A percentile compares a stretch with the other conserved stretches of the same genome.
Evolutionary conservation across 352 stramenopile genomes (phyloP).

Genomic region (Paralagenidium karlingii): DNA sequence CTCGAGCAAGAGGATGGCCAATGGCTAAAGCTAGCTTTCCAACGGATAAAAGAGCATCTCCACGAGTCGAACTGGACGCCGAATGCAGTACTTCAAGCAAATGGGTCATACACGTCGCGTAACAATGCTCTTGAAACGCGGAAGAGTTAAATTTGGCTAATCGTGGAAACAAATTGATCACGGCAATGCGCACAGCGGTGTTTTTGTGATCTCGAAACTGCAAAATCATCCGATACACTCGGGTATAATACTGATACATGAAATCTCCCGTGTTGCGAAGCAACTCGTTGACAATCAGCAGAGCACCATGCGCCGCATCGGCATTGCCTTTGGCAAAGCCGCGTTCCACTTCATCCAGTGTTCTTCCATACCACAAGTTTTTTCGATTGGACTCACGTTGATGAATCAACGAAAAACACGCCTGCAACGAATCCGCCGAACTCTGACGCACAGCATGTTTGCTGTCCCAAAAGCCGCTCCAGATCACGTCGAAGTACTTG

Average conservation of each 20-base stretch:
- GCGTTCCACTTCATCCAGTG: constrained; percentile 61
- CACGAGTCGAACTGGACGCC: constrained; percentile 24
- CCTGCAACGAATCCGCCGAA: constrained; percentile 71
- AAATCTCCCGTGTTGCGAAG: constrained; percentile 81
- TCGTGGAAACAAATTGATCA: constrained; percentile 75
- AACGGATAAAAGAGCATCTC: constrained; percentile 71
- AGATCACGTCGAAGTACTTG: constrained; percentile 85
- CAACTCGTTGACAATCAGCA: constrained; percentile 79
- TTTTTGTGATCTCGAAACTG: constrained; percentile 69
- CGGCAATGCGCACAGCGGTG: constrained; percentile 58
- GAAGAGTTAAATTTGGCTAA: constrained; percentile 84
- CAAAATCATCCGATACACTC: constrained; percentile 65
- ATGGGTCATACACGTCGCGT: constrained; percentile 73
- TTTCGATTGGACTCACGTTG: constrained; percentile 82
- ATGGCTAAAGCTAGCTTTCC: constrained; percentile 77
- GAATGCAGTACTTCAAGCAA: constrained; percentile 74
- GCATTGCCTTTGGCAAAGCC: constrained; percentile 64
- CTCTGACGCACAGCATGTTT: constrained; percentile 68
- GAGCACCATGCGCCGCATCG: constrained; percentile 64
- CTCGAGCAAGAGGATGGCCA: constrained; percentile 51
- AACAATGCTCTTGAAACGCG: constrained; percentile 74
- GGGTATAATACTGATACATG: constrained; percentile 75
- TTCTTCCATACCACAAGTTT: constrained; percentile 64
- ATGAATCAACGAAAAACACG: constrained; percentile 78
- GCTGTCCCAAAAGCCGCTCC: constrained; percentile 80